Conservation (phyloP, 1,139 yeast genomes). For the Wickerhamomyces sp. region DNA sequence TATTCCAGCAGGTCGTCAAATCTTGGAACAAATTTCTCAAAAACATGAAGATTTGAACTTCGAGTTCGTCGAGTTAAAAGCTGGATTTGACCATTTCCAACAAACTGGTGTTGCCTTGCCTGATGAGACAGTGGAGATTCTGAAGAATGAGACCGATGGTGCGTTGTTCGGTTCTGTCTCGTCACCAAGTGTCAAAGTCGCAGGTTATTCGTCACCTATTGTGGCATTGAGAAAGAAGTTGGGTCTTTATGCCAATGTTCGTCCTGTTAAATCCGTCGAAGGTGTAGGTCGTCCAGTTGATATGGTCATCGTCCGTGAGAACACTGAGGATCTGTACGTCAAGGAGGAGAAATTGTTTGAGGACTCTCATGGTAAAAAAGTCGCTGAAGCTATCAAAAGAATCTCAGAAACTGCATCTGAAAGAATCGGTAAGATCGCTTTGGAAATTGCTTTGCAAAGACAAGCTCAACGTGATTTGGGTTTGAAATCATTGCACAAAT, state of each 20-base stretch:
- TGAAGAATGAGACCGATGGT: conserved; percentile 85
- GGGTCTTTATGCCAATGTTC: conserved; percentile 92
- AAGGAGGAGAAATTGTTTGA: conserved; percentile 87
- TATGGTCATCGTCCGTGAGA: conserved; percentile 96
- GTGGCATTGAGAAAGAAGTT: conserved; percentile 94
- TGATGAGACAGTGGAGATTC: conserved; percentile 78
- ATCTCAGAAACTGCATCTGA: conserved; percentile 83
- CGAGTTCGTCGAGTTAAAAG: conserved; percentile 81
- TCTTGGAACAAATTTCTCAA: conserved; percentile 75
- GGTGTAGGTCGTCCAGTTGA: conserved; percentile 83
- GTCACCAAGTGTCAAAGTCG: conserved; percentile 90
- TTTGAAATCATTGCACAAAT: conserved; percentile 45
- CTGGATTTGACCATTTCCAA: conserved; percentile 92
- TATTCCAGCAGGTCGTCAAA: conserved; percentile 87
- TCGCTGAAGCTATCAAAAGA: conserved; percentile 97
- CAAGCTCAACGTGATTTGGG: conserved; percentile 69
- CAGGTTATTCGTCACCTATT: conserved; percentile 95
- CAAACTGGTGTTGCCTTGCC: conserved; percentile 94
- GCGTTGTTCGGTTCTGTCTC: conserved; percentile 97
- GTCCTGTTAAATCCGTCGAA: conserved; percentile 92
- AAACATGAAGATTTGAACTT: conserved; percentile 72
- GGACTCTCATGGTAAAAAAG: conserved; percentile 69
- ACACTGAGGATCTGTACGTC: conserved; percentile 94
- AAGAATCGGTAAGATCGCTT: conserved; percentile 85
- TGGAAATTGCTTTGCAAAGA: conserved; percentile 89